A percentile compares a stretch with the other conserved stretches of the same genome.
Evolutionary conservation across 208 protist genomes (phyloP).

Genomic region (Trichomonas vaginalis): DNA sequence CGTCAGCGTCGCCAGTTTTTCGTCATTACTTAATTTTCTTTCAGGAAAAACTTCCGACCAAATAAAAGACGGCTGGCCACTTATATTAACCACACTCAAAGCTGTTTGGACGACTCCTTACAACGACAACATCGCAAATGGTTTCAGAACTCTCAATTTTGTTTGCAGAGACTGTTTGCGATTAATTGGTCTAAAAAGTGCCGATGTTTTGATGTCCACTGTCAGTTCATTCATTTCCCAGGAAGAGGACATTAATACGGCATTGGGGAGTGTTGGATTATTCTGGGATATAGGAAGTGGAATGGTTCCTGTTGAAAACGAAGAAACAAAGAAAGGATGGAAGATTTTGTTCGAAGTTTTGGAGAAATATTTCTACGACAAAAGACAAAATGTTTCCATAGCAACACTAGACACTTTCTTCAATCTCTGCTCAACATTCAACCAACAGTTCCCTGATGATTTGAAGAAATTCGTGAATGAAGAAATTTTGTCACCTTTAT

Average conservation of each 20-base stretch:
- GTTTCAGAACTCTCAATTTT: background rate
- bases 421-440: background rate
- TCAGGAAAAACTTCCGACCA: background rate
- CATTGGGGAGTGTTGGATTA: background rate
- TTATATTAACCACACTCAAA: background rate
- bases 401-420: background rate
- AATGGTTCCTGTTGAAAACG: background rate
- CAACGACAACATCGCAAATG: background rate
- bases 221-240: background rate
- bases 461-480: background rate
- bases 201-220: background rate
- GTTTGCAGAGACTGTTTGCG: background rate
- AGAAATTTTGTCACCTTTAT: background rate
- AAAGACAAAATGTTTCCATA: background rate
- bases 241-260: background rate
- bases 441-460: background rate
- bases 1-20: background rate
- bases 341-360: background rate
- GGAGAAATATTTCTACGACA: background rate
- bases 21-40: background rate
- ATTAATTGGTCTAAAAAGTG: background rate
- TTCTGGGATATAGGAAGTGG: background rate
- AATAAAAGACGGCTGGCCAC: background rate
- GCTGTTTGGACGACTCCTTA: background rate
- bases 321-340: background rate